These are phyloP conservation scores for Myxozyma kluyveri DNA, from an alignment of 805 yeast genomes.

Conservation along the genomic window DNA sequence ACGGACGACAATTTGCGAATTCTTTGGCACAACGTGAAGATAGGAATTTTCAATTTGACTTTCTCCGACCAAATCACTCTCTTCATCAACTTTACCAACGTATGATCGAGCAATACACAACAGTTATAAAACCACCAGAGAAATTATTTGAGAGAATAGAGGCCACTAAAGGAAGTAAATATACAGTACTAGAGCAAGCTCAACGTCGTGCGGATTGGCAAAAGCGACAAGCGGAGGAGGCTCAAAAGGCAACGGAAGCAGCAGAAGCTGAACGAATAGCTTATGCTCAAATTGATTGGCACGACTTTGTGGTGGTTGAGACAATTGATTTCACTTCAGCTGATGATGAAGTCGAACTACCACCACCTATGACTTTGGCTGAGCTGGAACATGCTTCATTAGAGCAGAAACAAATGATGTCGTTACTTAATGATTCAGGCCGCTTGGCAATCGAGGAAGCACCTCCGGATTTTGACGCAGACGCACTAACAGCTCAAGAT, in stretches of 20 bases:
- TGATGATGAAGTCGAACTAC: conserved; percentile 56
- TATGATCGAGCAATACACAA: conserved; percentile 57
- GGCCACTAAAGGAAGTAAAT: conserved; percentile 37
- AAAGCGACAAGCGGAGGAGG: conserved; percentile 40
- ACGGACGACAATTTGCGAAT: conserved; percentile 50
- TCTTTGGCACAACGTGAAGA: conserved; percentile 39
- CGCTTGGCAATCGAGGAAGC: conserved; percentile 43
- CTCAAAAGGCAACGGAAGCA: conserved; percentile 39
- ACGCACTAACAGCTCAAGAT: conserved; percentile 1
- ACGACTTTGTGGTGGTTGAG: conserved; percentile 69
- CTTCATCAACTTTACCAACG: conserved; percentile 51
- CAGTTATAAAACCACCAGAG: conserved; percentile 37
- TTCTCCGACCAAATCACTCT: conserved; percentile 59
- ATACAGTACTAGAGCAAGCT: conserved; percentile 47
- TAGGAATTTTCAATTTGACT: conserved; percentile 59
- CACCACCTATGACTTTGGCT: conserved; percentile 51
- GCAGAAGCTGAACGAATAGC: conserved; percentile 44
- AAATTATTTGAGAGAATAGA: conserved; percentile 31
- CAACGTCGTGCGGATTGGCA: conserved; percentile 57
- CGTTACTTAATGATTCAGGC: conserved; percentile 21
- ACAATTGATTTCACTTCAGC: conserved; percentile 62
- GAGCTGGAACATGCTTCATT: conserved; percentile 63
- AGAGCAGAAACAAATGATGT: conserved; percentile 46
- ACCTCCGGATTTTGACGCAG: conserved; percentile 37
- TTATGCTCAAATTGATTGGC: conserved; percentile 84